Conservation (phyloP, 2,329 filamentous ascomycete species). For the Trichoderma endophyticum region DNA sequence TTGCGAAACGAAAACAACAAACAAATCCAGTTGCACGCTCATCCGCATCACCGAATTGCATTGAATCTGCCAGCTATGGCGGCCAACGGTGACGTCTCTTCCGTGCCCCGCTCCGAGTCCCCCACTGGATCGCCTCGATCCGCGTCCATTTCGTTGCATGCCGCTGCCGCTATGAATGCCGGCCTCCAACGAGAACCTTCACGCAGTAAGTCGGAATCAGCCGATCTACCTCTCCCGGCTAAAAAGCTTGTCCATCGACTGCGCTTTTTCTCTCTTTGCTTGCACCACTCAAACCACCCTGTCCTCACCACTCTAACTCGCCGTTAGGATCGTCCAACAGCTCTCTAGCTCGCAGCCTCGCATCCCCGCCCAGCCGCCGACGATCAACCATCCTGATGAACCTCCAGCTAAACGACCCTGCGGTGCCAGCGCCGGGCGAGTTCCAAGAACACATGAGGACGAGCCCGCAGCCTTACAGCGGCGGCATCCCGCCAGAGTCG, state of each 20-base stretch:
- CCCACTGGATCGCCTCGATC: constrained; percentile 62
- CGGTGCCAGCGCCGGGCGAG: constrained; percentile 66
- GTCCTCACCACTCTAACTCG: not conserved
- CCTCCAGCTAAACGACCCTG: constrained; percentile 69
- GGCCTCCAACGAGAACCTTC: constrained; percentile 65
- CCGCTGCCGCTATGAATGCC: constrained; percentile 74
- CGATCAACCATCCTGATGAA: constrained; percentile 70
- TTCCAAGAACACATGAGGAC: constrained; percentile 40
- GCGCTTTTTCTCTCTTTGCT: not conserved
- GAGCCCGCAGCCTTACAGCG: constrained; percentile 45
- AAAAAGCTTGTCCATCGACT: not conserved
- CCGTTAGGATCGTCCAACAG: constrained; percentile 49
- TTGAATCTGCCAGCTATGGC: constrained; percentile 26
- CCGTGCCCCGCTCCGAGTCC: constrained; percentile 40
- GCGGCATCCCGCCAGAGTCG: constrained; percentile 51
- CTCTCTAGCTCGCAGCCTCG: constrained; percentile 44
- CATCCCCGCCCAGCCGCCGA: constrained; percentile 54
- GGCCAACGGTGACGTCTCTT: constrained; percentile 28
- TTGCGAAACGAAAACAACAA: not conserved
- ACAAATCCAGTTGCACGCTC: not conserved
- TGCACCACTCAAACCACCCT: not conserved
- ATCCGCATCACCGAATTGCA: not conserved
- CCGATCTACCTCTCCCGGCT: not conserved
- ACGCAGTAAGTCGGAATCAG: constrained; percentile 43
- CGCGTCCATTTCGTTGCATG: constrained; percentile 68